Base-by-base conservation (phyloP, 2,329 filamentous ascomycete genomes). In the Decorospora gaudefroyi region DNA sequence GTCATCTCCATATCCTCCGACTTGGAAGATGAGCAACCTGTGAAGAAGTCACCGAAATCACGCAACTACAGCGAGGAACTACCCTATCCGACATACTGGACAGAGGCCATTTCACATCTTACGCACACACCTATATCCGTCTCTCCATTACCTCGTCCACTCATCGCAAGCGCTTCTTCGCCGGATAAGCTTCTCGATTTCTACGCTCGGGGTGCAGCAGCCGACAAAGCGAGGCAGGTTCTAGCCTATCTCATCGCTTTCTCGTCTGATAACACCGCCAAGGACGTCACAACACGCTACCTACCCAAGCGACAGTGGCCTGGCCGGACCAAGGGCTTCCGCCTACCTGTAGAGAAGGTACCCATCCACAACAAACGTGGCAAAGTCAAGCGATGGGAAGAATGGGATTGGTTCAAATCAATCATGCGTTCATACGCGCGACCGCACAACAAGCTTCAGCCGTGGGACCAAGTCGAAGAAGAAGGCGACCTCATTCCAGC, bases 261-360 rank as follows among this genome's bases (percentile, higher is more conserved):
- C 69, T 89, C 88, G 0, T 72, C 82, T 3, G 91, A 97, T 64
- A 89, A 88, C 2, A 91, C 90, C 0, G 91, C 90, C 9, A 97
- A 97, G 67, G 93, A 99, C 65, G 87, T 99, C 11, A 99, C 93
- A 0, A 85, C 93, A 8, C 82, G 93, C 18, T 99, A 99, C 67
- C 74, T 99, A 6, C 91, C 86, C 61, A 83, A 86, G 15, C 87
- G 87, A 44, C 79, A 86, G 39, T 84, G 90, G 66, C 93, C 93
- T 0, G 92, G 93, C 3, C 87, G 90, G 56, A 95, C 92, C 0
- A 97, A 96, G 65, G 90, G 91, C 3, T 80, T 85, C 52, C 82
- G 93, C 5, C 80, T 96, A 65, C 82, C 86, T 0, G 67, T 84
- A 2, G 89, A 95, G 57, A 96, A 92, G 62, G 76, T 95, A 1